Conservation (phyloP, 495 filamentous ascomycete species). For the Penicillium egyptiacum region DNA sequence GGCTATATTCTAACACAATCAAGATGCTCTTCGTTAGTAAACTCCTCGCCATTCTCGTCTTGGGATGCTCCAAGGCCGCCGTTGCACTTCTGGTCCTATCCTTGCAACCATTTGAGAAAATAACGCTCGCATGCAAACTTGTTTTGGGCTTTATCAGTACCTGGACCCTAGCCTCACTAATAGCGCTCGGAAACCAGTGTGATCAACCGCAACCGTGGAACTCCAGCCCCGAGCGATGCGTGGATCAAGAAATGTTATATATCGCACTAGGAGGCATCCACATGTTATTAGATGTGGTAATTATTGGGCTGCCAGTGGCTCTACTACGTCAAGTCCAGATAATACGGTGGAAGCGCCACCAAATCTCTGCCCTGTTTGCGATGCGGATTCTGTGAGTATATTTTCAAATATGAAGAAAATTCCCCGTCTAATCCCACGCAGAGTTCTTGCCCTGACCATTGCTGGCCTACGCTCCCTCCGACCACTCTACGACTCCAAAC, state of each 20-base stretch:
- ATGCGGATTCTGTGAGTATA: constrained; percentile 12
- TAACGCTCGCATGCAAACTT: constrained; percentile 6
- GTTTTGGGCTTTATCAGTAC: constrained; percentile 6
- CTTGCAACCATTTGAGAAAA: constrained; percentile 15
- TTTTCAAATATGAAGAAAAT: neutral
- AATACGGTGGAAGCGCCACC: constrained; percentile 8
- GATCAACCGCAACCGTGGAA: constrained; percentile 7
- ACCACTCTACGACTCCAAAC: constrained; percentile 1
- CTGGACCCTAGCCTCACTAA: constrained; percentile 5
- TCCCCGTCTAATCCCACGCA: neutral
- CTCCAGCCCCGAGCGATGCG: constrained; percentile 5
- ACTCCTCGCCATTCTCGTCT: constrained; percentile 16
- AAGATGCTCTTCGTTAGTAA: constrained; percentile 7
- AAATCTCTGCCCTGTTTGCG: constrained; percentile 15
- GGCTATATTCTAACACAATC: neutral
- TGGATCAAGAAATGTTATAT: constrained; percentile 16
- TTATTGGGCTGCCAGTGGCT: constrained; percentile 8
- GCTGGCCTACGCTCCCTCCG: constrained; percentile 9
- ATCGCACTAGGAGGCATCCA: constrained; percentile 1
- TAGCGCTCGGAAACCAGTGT: constrained; percentile 14
- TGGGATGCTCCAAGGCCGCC: constrained; percentile 19
- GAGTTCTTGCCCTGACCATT: constrained; percentile 13
- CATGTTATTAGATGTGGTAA: constrained; percentile 11
- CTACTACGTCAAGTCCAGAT: constrained; percentile 18
- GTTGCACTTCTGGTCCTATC: constrained; percentile 14